Evolutionary conservation across 805 yeast genomes (phyloP), one percentile per base, ranked within the genome.

Genomic region (Candida glaebosa): DNA sequence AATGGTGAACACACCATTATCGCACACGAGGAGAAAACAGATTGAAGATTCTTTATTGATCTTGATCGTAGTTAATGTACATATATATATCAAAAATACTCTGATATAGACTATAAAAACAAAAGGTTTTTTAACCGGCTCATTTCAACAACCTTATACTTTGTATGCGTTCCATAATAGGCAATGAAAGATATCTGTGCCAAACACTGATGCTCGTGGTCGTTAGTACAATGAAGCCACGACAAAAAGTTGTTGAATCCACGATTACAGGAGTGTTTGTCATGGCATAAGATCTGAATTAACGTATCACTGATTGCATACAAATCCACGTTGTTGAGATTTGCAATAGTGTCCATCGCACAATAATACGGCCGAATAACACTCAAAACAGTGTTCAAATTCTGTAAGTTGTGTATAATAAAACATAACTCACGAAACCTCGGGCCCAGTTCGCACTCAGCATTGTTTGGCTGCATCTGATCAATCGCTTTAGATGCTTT

Each of bases 1-100:
- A 67, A 67, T 47, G 72, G 73, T 2, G 48, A 63, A 47, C 54
- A 59, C 39, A 39, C 63, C 4, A 43, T 48, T 10, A 49, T 58
- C 6, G 60, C 31, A 9, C 31, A 28, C 16, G 31, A 28, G 12
- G 31, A 28, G 16, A 28, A 28, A 52, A 16, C 12, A 8, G 5
- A 16, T 12, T 32, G 18, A 32, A 16, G 7, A 9, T 8, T 5
- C 9, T 18, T 28, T 28, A n/a, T 14, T 10, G 6, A 9, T 28
- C 16, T 6, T 28, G 10, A 22, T 14, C 12, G 9, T 10, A 12
- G 16, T 28, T 28, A n/a, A n/a, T n/a, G 31, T 32, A 32, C 35
- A 32, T 32, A 17, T 32, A 32, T 17, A 32, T 7, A 31, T 20
- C 5, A 14, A 32, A 32, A 17, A 17, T 18, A 12, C 12, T 32